A percentile compares a stretch with the other conserved stretches of the same genome.
phyloP scores from a whole-genome alignment of 2,329 filamentous ascomycete genomes.

The Nemania sp. region DNA sequence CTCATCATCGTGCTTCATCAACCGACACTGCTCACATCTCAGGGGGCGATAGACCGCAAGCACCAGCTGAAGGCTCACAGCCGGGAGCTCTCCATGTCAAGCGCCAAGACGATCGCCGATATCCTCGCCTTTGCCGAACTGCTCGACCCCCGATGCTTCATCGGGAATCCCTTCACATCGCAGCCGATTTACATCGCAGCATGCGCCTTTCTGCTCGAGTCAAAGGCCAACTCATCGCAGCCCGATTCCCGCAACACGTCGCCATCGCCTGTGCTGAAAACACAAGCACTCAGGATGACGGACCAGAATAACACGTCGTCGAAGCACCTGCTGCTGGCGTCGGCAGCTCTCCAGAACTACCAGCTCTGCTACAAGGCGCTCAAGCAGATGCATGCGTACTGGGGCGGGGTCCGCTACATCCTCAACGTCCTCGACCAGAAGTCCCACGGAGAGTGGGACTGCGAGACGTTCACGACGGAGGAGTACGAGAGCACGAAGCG shows the following conservation, averaged over 20 bases:
- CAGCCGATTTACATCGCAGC: slow-evolving; percentile 92
- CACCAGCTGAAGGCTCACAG: slow-evolving; percentile 79
- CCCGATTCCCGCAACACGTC: slow-evolving; percentile 65
- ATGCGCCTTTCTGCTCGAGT: slow-evolving; percentile 86
- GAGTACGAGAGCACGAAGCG: slow-evolving; percentile 75
- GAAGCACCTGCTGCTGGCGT: slow-evolving; percentile 77
- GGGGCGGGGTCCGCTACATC: slow-evolving; percentile 87
- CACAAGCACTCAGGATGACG: slow-evolving; percentile 27
- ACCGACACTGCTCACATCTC: slow-evolving; percentile 79
- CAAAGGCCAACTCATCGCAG: slow-evolving; percentile 70
- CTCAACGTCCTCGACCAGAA: slow-evolving; percentile 86
- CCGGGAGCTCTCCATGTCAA: slow-evolving; percentile 81
- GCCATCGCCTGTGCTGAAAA: slow-evolving; percentile 46
- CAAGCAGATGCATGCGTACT: slow-evolving; percentile 80
- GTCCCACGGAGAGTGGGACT: slow-evolving; percentile 83
- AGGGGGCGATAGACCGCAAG: slow-evolving; percentile 61
- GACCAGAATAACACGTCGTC: slow-evolving; percentile 50
- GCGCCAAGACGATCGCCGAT: slow-evolving; percentile 88
- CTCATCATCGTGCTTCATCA: slow-evolving; percentile 85
- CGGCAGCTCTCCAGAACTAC: slow-evolving; percentile 84
- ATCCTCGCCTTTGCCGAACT: slow-evolving; percentile 85
- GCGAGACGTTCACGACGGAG: slow-evolving; percentile 67
- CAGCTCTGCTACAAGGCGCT: slow-evolving; percentile 84
- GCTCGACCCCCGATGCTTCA: slow-evolving; percentile 82
- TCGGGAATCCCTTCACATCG: slow-evolving; percentile 86